Conservation (phyloP, 2,329 filamentous ascomycete genomes). For the Pestalotiopsis sp. region DNA sequence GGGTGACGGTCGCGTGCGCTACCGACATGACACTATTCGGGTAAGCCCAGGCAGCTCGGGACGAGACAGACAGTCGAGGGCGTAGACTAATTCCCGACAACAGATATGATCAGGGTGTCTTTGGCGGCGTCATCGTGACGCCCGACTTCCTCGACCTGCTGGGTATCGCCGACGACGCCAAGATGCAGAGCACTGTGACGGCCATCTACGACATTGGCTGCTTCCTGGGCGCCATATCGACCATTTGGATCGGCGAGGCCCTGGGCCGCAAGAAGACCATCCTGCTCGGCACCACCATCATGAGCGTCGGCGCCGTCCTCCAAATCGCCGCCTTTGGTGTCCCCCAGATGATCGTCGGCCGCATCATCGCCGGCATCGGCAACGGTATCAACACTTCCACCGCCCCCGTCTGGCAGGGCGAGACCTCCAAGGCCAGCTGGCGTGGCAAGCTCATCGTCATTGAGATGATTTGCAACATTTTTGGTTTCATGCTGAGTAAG, state of each 20-base stretch:
- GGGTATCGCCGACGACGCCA: slow-evolving; percentile 33
- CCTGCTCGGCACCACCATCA: slow-evolving; percentile 33
- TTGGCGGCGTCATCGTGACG: slow-evolving; percentile 57
- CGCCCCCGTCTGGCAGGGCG: slow-evolving; percentile 41
- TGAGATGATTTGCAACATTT: slow-evolving; percentile 34
- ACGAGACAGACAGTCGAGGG: too few relatives aligned
- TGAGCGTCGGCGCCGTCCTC: slow-evolving; percentile 36
- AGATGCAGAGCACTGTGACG: slow-evolving; percentile 48
- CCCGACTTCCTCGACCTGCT: slow-evolving; percentile 50
- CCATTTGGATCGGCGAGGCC: slow-evolving; percentile 35
- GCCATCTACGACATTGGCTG: slow-evolving; percentile 64
- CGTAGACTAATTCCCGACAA: background rate
- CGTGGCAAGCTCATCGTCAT: slow-evolving; percentile 35
- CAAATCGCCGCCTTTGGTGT: slow-evolving; percentile 37
- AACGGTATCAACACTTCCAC: slow-evolving; percentile 45
- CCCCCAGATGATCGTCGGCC: slow-evolving; percentile 42
- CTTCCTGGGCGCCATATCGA: slow-evolving; percentile 51
- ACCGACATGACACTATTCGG: slow-evolving; percentile 31
- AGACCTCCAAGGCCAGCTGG: slow-evolving; percentile 35
- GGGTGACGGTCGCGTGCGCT: slow-evolving; percentile 25
- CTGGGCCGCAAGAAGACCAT: slow-evolving; percentile 36
- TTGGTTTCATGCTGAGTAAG: slow-evolving; percentile 31
- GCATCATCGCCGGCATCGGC: slow-evolving; percentile 52
- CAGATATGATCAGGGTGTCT: slow-evolving; percentile 52
- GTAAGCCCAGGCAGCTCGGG: slow-evolving; percentile 14